Percentiles rank a stretch among this genome's conserved stretches.
Conservation (phyloP, 192 early-diverging fungal species). For the Blastocladiella britannica region DNA sequence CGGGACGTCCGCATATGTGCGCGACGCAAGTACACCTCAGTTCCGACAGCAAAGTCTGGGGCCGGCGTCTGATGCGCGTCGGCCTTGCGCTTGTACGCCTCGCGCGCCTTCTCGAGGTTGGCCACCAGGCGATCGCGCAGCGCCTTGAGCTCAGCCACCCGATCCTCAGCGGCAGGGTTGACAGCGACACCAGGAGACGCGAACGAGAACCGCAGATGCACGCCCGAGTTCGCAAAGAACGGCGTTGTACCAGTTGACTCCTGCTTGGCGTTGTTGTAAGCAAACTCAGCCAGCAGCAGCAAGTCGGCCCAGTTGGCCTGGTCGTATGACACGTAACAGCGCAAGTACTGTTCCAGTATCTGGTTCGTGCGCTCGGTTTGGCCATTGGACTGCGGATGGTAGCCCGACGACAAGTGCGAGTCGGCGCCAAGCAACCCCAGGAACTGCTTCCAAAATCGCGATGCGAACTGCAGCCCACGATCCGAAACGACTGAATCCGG, state of each 20-base stretch:
- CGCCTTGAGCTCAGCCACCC: too few species aligned
- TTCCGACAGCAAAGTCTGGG: too few species aligned
- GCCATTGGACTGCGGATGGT: constrained; percentile 18
- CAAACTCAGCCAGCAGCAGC: constrained; percentile 19
- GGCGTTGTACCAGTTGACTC: constrained; percentile 8
- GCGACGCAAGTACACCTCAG: too few species aligned
- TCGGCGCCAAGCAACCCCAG: constrained; percentile 8
- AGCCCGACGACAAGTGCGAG: constrained; percentile 16
- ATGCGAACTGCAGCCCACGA: constrained; percentile 18
- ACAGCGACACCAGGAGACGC: not conserved
- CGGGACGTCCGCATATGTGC: too few species aligned
- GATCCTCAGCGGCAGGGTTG: not conserved
- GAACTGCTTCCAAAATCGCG: constrained; percentile 14
- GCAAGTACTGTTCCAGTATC: constrained; percentile 17
- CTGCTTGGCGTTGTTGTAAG: constrained; percentile 26
- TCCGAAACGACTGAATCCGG: constrained; percentile 23
- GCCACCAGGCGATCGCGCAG: too few species aligned
- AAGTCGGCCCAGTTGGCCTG: constrained; percentile 22
- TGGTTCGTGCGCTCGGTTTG: constrained; percentile 21
- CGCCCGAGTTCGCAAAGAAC: constrained; percentile 13
- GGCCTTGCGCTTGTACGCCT: too few species aligned
- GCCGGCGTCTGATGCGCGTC: too few species aligned
- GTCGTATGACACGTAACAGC: constrained; percentile 10
- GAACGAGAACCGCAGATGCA: constrained; percentile 7
- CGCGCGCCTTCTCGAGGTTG: too few species aligned